Evolutionary conservation across 108 stramenopile genomes (phyloP), one percentile per base, ranked within the genome.

Genomic region (Craspedostauros australis): DNA sequence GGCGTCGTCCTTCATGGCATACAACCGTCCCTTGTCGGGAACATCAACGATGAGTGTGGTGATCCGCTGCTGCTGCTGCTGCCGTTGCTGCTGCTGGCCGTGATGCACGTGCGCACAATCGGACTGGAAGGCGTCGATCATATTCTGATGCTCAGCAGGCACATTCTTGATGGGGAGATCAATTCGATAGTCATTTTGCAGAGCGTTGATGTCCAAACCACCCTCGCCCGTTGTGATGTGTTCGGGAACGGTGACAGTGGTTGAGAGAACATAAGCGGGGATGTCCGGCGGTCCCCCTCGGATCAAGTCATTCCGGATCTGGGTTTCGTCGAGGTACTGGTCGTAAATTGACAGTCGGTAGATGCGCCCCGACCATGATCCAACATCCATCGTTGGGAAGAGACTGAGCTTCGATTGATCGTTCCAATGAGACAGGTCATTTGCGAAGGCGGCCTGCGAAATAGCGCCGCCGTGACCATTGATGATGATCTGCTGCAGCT

Each of bases 361-460:
- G 25, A 68, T 33, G 3, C 30, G 58, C 2, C 66, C 66, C 6
- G 46, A 14, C 66, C 66, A 68, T 24, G 58, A 22, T 23, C 19
- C 30, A 22, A 18, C 21, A 6, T 54, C 0, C 1, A 16, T 4
- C 8, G 15, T 7, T 21, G 58, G 51, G 41, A 46, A 56, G 18
- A 38, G 38, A 52, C 59, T 60, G 37, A 68, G 41, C 5, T 60
- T 31, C 19, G 60, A 12, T 27, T 32, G 14, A 26, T 16, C 22
- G 34, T 44, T 54, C 70, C 70, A 72, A 31, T 72, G 62, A 8
- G 20, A 24, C 26, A 72, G 46, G 3, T 28, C 16, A 11, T 39
- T 27, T 31, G 54, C 58, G 36, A 72, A 72, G 2, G 52, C 50
- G 21, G 64, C 70, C 11, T 39, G 21, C 33, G 18, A 48, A 12